Base-by-base conservation (phyloP, 1,284 basidiomycete species). In the Marasmius fiardii region DNA sequence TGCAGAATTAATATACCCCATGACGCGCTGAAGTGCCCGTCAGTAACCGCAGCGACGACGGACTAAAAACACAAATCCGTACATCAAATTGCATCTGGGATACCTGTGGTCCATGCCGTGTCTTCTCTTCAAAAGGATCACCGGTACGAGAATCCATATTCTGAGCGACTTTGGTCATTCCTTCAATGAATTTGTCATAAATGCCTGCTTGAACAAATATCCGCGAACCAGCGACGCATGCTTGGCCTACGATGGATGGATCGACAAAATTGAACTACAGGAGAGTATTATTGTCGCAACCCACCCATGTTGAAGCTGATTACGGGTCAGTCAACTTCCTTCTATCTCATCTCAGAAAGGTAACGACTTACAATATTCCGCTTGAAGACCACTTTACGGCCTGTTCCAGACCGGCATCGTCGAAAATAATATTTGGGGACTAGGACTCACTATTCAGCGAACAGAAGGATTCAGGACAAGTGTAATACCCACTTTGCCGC, bases 31-130 rank as follows among this genome's bases (percentile, higher is more conserved):
- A 14, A 39, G 18, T 16, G 14, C 37, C 16, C 37, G 18, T 16
- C 37, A 39, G 14, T 20, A 6, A 14, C 16, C 16, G 37, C 4
- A 39, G 5, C 18, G 14, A 16, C 16, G 5, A 14, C 37, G 34
- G 34, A 16, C 8, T 8, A 35, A 35, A 39, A 39, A 39, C 5
- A 5, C 5, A 4, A 4, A 6, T 20, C 5, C 37, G 37, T 39
- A 39, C 37, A 20, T 39, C 37, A 20, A 39, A 39, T 14, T 39
- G 37, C 21, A 73, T 65, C 64, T 90, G 70, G 2, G 86, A 92
- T 55, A 95, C 88, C 73, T 93, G 92, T 16, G 95, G 93, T 44
- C 94, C 94, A 68, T 95, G 92, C 74, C 86, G 83, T 43, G 84
- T 85, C 34, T 80, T 79, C 0, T 67, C 64, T 18, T 71, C 68